phyloP scores from a whole-genome alignment of 2,329 filamentous ascomycete species.

The Apiospora pterosperma region DNA sequence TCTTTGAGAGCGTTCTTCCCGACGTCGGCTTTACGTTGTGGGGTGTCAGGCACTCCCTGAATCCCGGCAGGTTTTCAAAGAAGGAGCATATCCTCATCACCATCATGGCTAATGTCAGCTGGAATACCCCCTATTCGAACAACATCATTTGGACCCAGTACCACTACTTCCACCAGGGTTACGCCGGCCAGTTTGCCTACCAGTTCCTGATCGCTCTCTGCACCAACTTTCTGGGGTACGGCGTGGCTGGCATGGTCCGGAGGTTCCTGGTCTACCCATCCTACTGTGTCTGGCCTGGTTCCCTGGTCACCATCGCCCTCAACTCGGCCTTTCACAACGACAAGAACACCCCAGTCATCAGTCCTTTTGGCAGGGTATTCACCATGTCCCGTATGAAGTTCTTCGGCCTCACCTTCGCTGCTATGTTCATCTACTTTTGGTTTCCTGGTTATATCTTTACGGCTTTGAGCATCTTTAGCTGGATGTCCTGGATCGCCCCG shows the following conservation, averaged over 20 bases:
- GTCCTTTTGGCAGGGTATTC: constrained; percentile 25
- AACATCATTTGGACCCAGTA: constrained; percentile 47
- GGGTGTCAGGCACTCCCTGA: constrained; percentile 45
- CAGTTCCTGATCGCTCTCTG: constrained; percentile 46
- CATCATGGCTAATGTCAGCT: constrained; percentile 58
- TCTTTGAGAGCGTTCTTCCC: constrained; percentile 31
- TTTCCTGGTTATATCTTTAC: constrained; percentile 47
- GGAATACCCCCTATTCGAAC: constrained; percentile 41
- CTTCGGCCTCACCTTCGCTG: constrained; percentile 38
- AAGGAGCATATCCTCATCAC: constrained; percentile 57
- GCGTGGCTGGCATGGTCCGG: constrained; percentile 41
- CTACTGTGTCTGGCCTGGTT: constrained; percentile 40
- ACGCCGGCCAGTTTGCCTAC: constrained; percentile 41
- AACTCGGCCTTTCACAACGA: constrained; percentile 45
- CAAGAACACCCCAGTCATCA: constrained; percentile 30
- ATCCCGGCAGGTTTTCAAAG: constrained; percentile 54
- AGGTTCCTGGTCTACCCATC: constrained; percentile 22
- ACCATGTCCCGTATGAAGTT: constrained; percentile 41
- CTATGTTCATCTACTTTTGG: constrained; percentile 51
- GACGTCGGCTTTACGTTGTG: constrained; percentile 32
- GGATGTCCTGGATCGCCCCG: constrained; percentile 50
- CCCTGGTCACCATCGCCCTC: constrained; percentile 43
- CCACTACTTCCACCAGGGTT: constrained; percentile 45
- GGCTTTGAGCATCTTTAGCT: constrained; percentile 45
- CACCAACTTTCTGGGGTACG: constrained; percentile 52